These are phyloP conservation scores for Codiaeum variegatum DNA, from an alignment of 441 rosid genomes.

Conservation along the genomic window DNA sequence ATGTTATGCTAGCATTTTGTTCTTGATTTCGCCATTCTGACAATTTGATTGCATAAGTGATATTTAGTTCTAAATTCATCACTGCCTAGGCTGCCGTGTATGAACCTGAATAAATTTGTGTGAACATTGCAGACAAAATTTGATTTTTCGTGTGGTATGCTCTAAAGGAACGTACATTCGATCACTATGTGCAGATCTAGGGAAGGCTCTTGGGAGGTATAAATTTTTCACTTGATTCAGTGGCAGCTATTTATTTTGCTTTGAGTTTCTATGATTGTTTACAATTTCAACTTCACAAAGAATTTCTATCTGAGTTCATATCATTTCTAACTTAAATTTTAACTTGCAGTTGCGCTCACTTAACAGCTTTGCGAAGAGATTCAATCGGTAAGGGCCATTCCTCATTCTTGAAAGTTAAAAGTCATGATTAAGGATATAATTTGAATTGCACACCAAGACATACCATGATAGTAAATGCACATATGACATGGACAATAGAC, in stretches of 20 bases:
- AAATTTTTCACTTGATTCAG: slow-evolving; percentile 5
- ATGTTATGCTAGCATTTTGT: neutral
- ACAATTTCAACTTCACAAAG: neutral
- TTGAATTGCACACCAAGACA: neutral
- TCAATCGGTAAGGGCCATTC: slow-evolving; percentile 63
- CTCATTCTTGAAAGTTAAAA: neutral
- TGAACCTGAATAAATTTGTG: slow-evolving; percentile 11
- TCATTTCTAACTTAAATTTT: slow-evolving; percentile 6
- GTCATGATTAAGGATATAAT: neutral
- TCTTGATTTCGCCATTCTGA: neutral
- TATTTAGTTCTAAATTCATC: slow-evolving; percentile 7
- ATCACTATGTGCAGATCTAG: slow-evolving; percentile 89
- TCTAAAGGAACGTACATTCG: slow-evolving; percentile 94
- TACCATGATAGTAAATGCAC: too few species aligned
- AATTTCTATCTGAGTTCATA: neutral
- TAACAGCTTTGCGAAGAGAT: slow-evolving; percentile 86
- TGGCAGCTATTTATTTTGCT: neutral
- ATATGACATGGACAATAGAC: too few species aligned
- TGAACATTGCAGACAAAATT: slow-evolving; percentile 66
- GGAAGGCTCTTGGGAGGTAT: slow-evolving; percentile 87
- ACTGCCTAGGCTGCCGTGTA: neutral
- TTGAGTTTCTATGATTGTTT: neutral
- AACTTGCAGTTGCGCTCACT: slow-evolving; percentile 83
- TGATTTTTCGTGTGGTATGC: slow-evolving; percentile 77
- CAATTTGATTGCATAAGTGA: neutral